Conservation (phyloP, 2,329 filamentous ascomycete species). For the Aspergillaceae sp. region DNA sequence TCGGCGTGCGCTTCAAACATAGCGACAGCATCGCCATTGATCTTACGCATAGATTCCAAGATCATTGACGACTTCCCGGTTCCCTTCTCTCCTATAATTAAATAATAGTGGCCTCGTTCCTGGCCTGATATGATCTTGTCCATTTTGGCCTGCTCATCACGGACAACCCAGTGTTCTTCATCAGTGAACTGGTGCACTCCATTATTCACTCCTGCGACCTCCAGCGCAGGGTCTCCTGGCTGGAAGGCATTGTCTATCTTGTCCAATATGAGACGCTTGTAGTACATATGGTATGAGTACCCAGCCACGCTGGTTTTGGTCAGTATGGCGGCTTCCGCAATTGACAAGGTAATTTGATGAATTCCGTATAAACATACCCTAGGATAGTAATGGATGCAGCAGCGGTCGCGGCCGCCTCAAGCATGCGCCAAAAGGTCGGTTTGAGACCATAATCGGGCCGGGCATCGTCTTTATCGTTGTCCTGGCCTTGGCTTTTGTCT, state of each 20-base stretch:
- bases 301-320: constrained; percentile 46
- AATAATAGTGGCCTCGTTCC: constrained; percentile 73
- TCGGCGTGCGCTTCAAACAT: constrained; percentile 97
- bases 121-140: constrained; percentile 73
- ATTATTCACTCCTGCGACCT: constrained; percentile 54
- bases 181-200: constrained; percentile 30
- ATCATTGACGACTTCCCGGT: constrained; percentile 97
- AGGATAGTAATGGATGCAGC: constrained; percentile 66
- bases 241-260: constrained; percentile 92
- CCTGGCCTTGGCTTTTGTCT: constrained; percentile 13
- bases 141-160: constrained; percentile 72
- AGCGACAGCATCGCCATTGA: constrained; percentile 76
- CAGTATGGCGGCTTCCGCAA: constrained; percentile 1
- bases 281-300: constrained; percentile 70
- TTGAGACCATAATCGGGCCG: constrained; percentile 26
- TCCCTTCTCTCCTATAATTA: constrained; percentile 90
- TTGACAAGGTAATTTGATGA: not conserved
- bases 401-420: constrained; percentile 66
- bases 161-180: constrained; percentile 67
- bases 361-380: constrained; percentile 36
- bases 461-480: constrained; percentile 4
- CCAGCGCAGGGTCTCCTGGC: constrained; percentile 82
- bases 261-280: constrained; percentile 81
- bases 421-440: constrained; percentile 51
- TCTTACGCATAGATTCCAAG: constrained; percentile 87